Conservation (phyloP, 768 basidiomycete species). For the Pleurotus sapidus region DNA sequence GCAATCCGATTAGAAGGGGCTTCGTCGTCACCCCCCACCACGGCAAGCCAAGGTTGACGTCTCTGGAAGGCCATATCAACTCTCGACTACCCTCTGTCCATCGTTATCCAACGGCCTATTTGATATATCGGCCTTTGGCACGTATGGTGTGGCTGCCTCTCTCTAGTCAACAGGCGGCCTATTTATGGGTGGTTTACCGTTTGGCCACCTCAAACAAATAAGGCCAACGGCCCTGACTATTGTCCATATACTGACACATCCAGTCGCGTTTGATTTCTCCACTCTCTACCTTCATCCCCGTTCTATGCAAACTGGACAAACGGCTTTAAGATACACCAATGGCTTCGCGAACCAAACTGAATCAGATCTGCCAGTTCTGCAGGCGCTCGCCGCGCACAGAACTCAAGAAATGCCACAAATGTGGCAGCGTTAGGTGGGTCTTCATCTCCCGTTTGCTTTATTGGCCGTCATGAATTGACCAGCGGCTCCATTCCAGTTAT, state of each 20-base stretch:
- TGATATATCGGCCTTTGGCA: no score
- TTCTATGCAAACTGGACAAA: background rate
- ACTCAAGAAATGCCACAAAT: conserved; percentile 5
- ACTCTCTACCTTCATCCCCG: background rate
- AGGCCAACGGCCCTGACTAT: background rate
- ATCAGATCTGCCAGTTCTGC: conserved; percentile 4
- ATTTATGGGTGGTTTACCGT: background rate
- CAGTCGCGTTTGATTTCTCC: background rate
- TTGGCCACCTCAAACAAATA: background rate
- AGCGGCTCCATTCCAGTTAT: background rate
- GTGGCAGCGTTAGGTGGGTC: conserved; percentile 1
- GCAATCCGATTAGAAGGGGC: no score
- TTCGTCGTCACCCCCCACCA: no score
- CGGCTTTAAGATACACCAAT: background rate
- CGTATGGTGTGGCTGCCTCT: no score
- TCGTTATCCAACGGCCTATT: no score
- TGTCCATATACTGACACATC: no score
- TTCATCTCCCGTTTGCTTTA: background rate
- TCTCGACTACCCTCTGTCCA: no score
- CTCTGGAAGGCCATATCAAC: no score
- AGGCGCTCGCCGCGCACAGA: background rate
- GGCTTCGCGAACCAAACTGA: background rate
- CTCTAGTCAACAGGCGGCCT: no score
- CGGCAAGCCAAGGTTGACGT: no score
- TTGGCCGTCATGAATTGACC: no score